These are phyloP conservation scores for Epichloe gansuensis DNA, from an alignment of 2,329 filamentous ascomycete genomes.

Conservation along the genomic window DNA sequence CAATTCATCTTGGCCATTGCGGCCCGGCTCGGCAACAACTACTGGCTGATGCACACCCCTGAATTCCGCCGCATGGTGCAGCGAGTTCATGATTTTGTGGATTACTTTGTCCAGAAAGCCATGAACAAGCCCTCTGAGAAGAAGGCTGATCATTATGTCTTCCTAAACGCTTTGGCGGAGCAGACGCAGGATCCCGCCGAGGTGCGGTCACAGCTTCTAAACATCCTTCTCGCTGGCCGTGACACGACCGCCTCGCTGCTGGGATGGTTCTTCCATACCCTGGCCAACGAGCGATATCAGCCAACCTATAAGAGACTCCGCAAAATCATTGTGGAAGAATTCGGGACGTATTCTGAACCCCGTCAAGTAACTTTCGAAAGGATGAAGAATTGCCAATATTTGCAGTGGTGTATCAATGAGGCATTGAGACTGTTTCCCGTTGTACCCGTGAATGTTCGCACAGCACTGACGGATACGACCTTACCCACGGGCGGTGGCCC, in stretches of 20 bases:
- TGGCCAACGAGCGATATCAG: constrained; percentile 23
- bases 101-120: constrained; percentile 51
- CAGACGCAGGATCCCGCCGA: constrained; percentile 18
- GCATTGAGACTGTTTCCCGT: constrained; percentile 34
- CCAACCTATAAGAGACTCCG: constrained; percentile 30
- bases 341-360: constrained; percentile 29
- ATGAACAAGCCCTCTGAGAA: constrained; percentile 26
- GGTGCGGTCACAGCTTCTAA: constrained; percentile 20
- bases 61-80: constrained; percentile 51
- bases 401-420: constrained; percentile 14
- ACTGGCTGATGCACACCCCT: constrained; percentile 45
- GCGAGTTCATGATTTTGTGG: constrained; percentile 1
- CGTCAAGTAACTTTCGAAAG: constrained; percentile 7
- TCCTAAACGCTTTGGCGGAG: constrained; percentile 18
- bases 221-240: constrained; percentile 35
- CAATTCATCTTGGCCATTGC: constrained; percentile 16
- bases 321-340: constrained; percentile 24
- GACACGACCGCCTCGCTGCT: constrained; percentile 41
- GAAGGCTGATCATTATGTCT: constrained; percentile 16
- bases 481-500: constrained; percentile 37
- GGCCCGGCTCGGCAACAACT: constrained; percentile 31
- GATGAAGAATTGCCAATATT: constrained; percentile 10
- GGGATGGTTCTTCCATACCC: constrained; percentile 32
- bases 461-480: constrained; percentile 32
- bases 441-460: constrained; percentile 34